Percentiles rank a stretch among this genome's conserved stretches.
Conservation (phyloP, 2,329 filamentous ascomycete genomes). For the Huntiella omanensis region DNA sequence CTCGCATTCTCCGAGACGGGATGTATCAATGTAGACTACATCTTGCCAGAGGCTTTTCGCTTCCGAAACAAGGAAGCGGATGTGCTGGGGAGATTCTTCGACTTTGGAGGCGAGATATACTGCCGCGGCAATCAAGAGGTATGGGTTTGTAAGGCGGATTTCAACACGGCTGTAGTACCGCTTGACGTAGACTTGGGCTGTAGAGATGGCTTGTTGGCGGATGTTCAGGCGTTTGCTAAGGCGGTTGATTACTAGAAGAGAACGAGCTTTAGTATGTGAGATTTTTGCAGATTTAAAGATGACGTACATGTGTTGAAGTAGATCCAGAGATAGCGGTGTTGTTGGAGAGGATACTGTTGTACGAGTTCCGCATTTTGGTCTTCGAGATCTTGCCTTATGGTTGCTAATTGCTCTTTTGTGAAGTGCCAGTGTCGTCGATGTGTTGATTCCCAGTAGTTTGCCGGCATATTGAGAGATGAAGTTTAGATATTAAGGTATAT, state of each 20-base stretch:
- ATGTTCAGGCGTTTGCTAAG: slow-evolving; percentile 69
- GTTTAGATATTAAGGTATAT: neutral
- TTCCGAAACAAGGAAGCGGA: slow-evolving; percentile 73
- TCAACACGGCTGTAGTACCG: slow-evolving; percentile 85
- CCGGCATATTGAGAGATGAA: slow-evolving; percentile 44
- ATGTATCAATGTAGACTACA: slow-evolving; percentile 54
- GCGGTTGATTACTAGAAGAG: slow-evolving; percentile 49
- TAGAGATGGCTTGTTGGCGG: slow-evolving; percentile 82
- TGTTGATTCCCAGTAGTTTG: slow-evolving; percentile 92
- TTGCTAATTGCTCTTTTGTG: slow-evolving; percentile 58
- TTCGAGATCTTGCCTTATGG: slow-evolving; percentile 57
- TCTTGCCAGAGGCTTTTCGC: slow-evolving; percentile 74
- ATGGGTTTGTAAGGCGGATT: slow-evolving; percentile 81
- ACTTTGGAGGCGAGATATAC: slow-evolving; percentile 95
- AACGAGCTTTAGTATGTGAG: slow-evolving; percentile 4
- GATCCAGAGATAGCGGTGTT: slow-evolving; percentile 65
- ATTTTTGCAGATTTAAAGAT: neutral
- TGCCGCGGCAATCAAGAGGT: slow-evolving; percentile 79
- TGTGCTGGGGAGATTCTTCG: slow-evolving; percentile 94
- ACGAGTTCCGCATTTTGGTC: slow-evolving; percentile 57
- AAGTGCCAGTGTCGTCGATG: slow-evolving; percentile 86
- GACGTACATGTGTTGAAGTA: slow-evolving; percentile 74
- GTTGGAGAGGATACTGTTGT: slow-evolving; percentile 64
- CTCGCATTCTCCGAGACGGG: slow-evolving; percentile 81
- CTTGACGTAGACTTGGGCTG: slow-evolving; percentile 85